phyloP scores from a whole-genome alignment of 202 grass and related monocot genomes.

The Panicum virgatum region DNA sequence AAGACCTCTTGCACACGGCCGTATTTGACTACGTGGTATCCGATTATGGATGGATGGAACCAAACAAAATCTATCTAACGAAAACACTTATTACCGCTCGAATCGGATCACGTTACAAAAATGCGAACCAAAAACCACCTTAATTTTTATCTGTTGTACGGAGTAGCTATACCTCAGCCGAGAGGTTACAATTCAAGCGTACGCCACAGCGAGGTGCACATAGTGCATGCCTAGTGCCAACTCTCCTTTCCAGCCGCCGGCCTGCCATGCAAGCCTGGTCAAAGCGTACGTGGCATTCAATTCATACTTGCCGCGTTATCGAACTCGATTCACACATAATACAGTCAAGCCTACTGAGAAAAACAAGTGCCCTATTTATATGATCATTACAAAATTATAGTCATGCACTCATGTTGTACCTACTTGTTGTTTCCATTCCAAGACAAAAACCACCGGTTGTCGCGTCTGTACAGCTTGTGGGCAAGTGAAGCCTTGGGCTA shows the following conservation, averaged over 20 bases:
- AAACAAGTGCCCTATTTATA: background rate
- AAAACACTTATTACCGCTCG: no score
- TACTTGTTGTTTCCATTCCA: background rate
- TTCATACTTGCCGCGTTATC: background rate
- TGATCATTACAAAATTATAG: background rate
- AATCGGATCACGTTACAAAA: no score
- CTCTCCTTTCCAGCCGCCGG: background rate
- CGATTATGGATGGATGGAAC: no score
- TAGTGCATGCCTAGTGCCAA: no score
- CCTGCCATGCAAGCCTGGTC: constrained; percentile 2
- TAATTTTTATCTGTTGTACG: no score
- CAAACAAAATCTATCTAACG: no score
- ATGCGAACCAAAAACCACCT: no score
- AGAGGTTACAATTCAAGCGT: no score
- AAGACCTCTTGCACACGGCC: no score
- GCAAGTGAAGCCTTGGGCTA: background rate
- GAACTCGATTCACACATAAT: background rate
- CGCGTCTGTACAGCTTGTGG: no score
- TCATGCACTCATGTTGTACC: background rate
- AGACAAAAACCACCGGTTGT: background rate
- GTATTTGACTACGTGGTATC: no score
- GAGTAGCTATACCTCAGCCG: no score
- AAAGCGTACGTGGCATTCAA: constrained; percentile 4
- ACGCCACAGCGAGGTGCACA: background rate
- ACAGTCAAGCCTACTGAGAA: background rate